Conservation (phyloP, 768 basidiomycete genomes). For the Pilatotrama ljubarskyi region DNA sequence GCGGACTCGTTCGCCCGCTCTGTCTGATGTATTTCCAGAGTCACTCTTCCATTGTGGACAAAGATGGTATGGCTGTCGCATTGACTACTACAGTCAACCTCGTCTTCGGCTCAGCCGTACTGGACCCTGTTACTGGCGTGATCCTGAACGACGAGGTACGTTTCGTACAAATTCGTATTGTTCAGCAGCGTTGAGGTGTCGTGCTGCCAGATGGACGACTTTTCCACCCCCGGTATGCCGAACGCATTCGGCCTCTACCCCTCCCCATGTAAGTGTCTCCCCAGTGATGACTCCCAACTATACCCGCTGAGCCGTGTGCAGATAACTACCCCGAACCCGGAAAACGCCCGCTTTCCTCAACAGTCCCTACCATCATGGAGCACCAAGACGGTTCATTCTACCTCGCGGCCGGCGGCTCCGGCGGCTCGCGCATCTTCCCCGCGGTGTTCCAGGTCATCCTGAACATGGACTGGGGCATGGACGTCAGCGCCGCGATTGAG, state of each 20-base stretch:
- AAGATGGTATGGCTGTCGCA: constrained; percentile 82
- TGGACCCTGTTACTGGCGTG: constrained; percentile 86
- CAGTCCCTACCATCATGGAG: constrained; percentile 77
- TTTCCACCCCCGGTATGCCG: constrained; percentile 80
- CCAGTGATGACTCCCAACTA: too few relatives aligned
- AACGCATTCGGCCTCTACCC: constrained; percentile 84
- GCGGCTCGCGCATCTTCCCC: constrained; percentile 84
- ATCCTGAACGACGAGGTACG: constrained; percentile 84
- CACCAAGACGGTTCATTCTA: constrained; percentile 70
- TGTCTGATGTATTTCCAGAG: constrained; percentile 47
- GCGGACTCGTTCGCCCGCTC: not conserved
- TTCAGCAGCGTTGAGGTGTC: not conserved
- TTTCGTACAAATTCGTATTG: not conserved
- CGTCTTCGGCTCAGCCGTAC: constrained; percentile 84
- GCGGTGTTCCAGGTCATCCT: constrained; percentile 78
- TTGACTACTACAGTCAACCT: constrained; percentile 89
- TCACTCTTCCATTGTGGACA: constrained; percentile 82
- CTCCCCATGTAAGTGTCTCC: constrained; percentile 62
- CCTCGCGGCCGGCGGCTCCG: constrained; percentile 79
- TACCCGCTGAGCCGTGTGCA: constrained; percentile 29
- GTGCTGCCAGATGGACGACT: constrained; percentile 77
- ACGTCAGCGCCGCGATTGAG: constrained; percentile 82
- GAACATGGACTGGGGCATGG: constrained; percentile 80
- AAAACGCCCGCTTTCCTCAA: constrained; percentile 92
- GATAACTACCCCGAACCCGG: constrained; percentile 88